Evolutionary conservation across 257 asterid species (phyloP).

Genomic region (Solanum pinnatisectum): DNA sequence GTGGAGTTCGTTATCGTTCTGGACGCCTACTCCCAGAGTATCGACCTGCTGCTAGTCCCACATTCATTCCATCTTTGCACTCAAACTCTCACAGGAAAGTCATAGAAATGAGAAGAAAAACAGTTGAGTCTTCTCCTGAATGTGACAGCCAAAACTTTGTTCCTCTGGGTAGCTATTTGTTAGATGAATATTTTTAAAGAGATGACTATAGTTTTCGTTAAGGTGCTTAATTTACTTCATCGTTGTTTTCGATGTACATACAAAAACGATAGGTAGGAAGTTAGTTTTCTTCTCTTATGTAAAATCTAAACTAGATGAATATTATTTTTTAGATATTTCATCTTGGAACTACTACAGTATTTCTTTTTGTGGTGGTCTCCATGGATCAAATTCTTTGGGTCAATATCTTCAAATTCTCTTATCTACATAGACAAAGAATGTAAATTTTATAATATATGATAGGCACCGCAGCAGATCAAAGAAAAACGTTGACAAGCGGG

Average conservation of each 20-base stretch:
- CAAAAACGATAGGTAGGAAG: background rate
- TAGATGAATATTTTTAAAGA: slow-evolving; percentile 27
- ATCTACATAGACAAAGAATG: background rate
- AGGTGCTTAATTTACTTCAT: slow-evolving; percentile 7
- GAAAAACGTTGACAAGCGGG: too few species aligned
- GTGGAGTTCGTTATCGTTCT: slow-evolving; percentile 53
- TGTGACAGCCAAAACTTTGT: slow-evolving; percentile 28
- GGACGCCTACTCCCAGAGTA: slow-evolving; percentile 53
- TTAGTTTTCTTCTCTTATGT: background rate
- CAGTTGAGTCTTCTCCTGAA: slow-evolving; percentile 1
- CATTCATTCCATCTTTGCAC: slow-evolving; percentile 44
- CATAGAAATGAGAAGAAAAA: slow-evolving; percentile 32
- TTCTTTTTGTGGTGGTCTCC: background rate
- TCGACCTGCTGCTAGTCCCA: slow-evolving; percentile 58
- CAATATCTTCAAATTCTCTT: background rate
- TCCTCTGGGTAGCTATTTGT: slow-evolving; percentile 30
- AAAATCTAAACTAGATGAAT: background rate
- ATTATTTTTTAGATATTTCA: background rate
- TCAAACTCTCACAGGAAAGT: slow-evolving; percentile 66
- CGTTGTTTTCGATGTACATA: slow-evolving; percentile 14
- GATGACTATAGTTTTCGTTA: slow-evolving; percentile 6
- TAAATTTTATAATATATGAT: background rate
- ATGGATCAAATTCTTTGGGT: background rate
- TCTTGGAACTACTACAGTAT: background rate
- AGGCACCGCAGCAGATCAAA: too few species aligned